These are phyloP conservation scores for Dichotomopilus funicola DNA, from an alignment of 2,329 filamentous ascomycete species.

Conservation along the genomic window DNA sequence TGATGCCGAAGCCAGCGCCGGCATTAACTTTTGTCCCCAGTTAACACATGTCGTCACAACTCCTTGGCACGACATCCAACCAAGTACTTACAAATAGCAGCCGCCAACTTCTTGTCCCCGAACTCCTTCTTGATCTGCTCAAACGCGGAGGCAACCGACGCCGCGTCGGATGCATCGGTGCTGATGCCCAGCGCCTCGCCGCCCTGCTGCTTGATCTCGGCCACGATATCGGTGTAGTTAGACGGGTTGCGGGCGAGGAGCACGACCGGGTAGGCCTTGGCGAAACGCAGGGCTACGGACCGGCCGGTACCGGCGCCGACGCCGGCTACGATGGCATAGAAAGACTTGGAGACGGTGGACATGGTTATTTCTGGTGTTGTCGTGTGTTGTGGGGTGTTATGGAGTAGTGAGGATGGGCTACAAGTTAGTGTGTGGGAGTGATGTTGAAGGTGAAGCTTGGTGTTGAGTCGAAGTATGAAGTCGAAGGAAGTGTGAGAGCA, in stretches of 20 bases:
- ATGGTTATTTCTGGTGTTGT: neutral
- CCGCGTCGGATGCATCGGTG: slow-evolving; percentile 53
- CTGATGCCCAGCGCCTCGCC: slow-evolving; percentile 66
- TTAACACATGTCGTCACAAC: neutral
- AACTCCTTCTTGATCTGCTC: slow-evolving; percentile 55
- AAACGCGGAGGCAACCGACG: slow-evolving; percentile 52
- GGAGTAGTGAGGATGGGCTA: neutral
- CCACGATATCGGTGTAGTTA: slow-evolving; percentile 59
- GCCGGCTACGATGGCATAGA: slow-evolving; percentile 64
- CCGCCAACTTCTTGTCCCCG: slow-evolving; percentile 47
- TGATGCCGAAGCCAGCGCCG: slow-evolving; percentile 42
- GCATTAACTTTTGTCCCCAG: slow-evolving; percentile 47
- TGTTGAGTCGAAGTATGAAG: too few relatives aligned
- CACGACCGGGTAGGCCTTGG: slow-evolving; percentile 63
- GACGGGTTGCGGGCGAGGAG: slow-evolving; percentile 63
- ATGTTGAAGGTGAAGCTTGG: too few relatives aligned
- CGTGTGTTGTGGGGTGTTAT: neutral
- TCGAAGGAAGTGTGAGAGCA: too few relatives aligned
- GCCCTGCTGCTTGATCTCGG: slow-evolving; percentile 60
- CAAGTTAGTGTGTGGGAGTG: neutral
- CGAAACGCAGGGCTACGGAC: slow-evolving; percentile 48
- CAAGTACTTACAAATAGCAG: slow-evolving; percentile 48
- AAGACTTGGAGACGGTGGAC: slow-evolving; percentile 28
- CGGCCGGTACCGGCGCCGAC: slow-evolving; percentile 60
- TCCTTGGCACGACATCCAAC: too few relatives aligned